Base-by-base conservation (phyloP, 768 basidiomycete genomes). In the Suillus occidentalis region DNA sequence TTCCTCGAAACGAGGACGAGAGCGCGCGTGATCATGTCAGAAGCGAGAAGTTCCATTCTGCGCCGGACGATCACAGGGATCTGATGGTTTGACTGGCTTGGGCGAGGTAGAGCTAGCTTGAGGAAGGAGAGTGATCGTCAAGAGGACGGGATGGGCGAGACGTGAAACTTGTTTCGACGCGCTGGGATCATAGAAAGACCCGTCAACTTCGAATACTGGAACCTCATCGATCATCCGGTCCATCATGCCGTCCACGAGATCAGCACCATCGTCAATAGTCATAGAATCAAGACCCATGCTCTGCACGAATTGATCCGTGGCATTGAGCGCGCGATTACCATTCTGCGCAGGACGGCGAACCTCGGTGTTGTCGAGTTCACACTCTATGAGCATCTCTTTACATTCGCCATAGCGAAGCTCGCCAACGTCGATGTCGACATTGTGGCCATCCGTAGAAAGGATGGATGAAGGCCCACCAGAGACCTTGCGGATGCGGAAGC, bases 221-320 rank as follows among this genome's bases (percentile, higher is more conserved):
- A 97, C 92, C 72, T 99, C 97, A 72, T 99, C 97, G 55, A 97
- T 95, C 92, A 98, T 92, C 55, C 90, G 84, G 68, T 95, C 94
- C 91, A 95, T 94, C 91, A 95, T 93, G 40, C 94, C 94, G 65
- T 94, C 92, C 60, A 88, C 84, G 68, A 95, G 89, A 75, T 92
- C 89, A 14, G 85, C 77, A 0, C 72, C 68, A 66, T 94, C 93
- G 3, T 89, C 90, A 55, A 93, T 90, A 13, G 85, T 76, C 16
- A 92, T 76, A 57, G 89, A 80, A 65, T 93, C 92, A 63, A 95
- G 80, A 20, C 92, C 93, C 86, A 95, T 86, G 67, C 90, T 88
- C 72, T 89, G 89, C 63, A 95, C 92, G 73, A 93, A 96, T 68
- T 89, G 89, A 71, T 97, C 94, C 20, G 94, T 97, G 34, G 94